Evolutionary conservation across 306 rosid species (phyloP), one percentile per base, ranked within the genome.

Genomic region (Pyrus betulifolia): DNA sequence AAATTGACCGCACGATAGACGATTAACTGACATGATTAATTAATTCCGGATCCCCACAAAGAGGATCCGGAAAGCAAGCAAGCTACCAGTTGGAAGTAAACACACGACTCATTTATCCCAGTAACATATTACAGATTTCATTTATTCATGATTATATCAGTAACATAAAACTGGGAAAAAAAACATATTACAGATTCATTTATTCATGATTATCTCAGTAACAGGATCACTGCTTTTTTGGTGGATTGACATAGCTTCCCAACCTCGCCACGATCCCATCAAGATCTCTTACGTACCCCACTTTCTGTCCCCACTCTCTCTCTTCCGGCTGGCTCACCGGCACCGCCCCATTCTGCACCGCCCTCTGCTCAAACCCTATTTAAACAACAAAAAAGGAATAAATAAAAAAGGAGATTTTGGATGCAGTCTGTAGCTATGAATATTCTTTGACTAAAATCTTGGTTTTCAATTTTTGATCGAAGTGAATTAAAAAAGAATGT

Each of bases 291-390:
- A 95, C 97, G 40, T 90, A 95, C 10, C 97, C 96, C 23, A 92
- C 97, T 81, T 83, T 95, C 84, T 92, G 98, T 0, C 90, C 94
- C 98, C 96, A 89, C 76, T 92, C 97, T 77, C 89, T 92, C 11
- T 45, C 23, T 77, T 89, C 93, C 4, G 96, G 98, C 83, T 78
- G 69, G 63, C 92, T 89, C 86, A 91, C 91, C 51, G 86, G 42
- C 88, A 79, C 89, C 11, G 93, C 98, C 3, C 96, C 97, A 18
- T 85, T 89, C 84, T 92, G 91, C 87, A 95, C 92, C 71, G 98
- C 98, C 74, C 83, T 65, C 97, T 95, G 84, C 12, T 18, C 27
- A 60, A 3, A 19, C 14, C 18, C 10, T 49, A 64, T n/a, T 23
- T n/a, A 79, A 8, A 60, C 52, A 21, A 11, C 21, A 71, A 1